Base-by-base conservation (phyloP, 139 green algal genomes). In the Limnomonas spitsbergensis region DNA sequence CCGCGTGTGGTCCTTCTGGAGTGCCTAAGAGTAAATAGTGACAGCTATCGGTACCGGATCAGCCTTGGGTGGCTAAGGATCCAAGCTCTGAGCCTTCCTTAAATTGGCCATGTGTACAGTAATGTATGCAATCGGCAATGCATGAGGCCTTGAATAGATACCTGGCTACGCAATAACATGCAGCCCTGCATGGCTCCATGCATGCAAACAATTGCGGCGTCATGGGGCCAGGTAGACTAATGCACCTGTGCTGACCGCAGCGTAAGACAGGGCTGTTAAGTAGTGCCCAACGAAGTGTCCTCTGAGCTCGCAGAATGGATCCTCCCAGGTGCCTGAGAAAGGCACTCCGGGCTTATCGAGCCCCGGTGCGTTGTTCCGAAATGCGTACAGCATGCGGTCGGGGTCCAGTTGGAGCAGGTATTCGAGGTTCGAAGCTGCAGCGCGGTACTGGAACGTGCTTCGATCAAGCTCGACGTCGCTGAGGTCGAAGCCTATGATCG, bases 211-310 rank as follows among this genome's bases (percentile, higher is more conserved):
- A n/a, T n/a, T n/a, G n/a, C n/a, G n/a, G n/a, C n/a, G n/a, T n/a
- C n/a, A n/a, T n/a, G n/a, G n/a, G n/a, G n/a, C n/a, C n/a, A n/a
- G n/a, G n/a, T n/a, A n/a, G n/a, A n/a, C n/a, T n/a, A n/a, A n/a
- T n/a, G n/a, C n/a, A 89, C 86, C 88, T 77, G 86, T 89, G 39
- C 76, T 38, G 4, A 74, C 26, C 1, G 37, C 82, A 36, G 82
- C 83, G 53, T 84, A 83, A 2, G 88, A 80, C 31, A 81, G 36
- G 0, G 83, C 89, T 0, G 81, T 88, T 0, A 93, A 56, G 66
- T 92, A 93, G 74, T 93, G 89, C 0, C 89, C 89, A 1, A 91
- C 82, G 56, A 92, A 93, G 39, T 93, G 88, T 2, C 89, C 88
- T 0, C 89, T 79, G 4, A 93, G 70, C 66, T 91, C 85, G 34